These are phyloP conservation scores for Bipolaris gigantea DNA, from an alignment of 2,329 filamentous ascomycete genomes.

Conservation along the genomic window DNA sequence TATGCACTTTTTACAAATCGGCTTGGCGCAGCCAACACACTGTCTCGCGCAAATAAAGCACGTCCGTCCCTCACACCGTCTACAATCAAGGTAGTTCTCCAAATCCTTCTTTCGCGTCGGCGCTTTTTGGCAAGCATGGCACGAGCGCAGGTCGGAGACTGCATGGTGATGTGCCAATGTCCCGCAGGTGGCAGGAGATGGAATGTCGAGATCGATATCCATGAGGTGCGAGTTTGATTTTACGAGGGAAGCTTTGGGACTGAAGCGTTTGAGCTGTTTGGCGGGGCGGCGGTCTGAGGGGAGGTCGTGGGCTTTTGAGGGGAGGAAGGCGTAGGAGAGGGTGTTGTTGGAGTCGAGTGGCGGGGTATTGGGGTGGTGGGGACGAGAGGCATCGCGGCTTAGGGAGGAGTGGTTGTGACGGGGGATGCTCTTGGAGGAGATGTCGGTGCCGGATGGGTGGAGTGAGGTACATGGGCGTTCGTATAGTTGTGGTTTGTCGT, in stretches of 20 bases:
- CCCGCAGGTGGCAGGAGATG: constrained; percentile 1
- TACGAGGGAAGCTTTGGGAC: constrained; percentile 24
- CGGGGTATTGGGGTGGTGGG: constrained; percentile 17
- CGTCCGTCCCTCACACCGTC: constrained; percentile 62
- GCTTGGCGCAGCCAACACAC: constrained; percentile 55
- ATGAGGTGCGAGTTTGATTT: constrained; percentile 41
- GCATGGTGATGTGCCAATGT: constrained; percentile 3
- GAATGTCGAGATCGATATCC: constrained; percentile 29
- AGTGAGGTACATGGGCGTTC: not conserved
- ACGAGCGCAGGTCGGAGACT: constrained; percentile 50
- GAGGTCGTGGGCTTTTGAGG: constrained; percentile 9
- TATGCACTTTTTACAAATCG: constrained; percentile 69
- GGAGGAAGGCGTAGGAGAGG: constrained; percentile 12
- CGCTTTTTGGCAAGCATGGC: constrained; percentile 68
- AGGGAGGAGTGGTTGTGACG: constrained; percentile 18
- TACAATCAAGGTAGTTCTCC: constrained; percentile 66
- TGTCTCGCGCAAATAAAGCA: constrained; percentile 71
- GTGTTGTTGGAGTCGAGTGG: constrained; percentile 20
- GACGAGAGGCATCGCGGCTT: constrained; percentile 12
- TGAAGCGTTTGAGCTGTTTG: constrained; percentile 36
- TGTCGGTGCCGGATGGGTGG: constrained; percentile 4
- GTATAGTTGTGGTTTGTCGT: constrained; percentile 17
- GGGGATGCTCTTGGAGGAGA: constrained; percentile 1
- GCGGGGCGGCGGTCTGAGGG: constrained; percentile 31
- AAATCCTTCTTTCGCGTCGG: constrained; percentile 67